Conservation (phyloP, 2,329 filamentous ascomycete species). For the Claviceps africana region DNA sequence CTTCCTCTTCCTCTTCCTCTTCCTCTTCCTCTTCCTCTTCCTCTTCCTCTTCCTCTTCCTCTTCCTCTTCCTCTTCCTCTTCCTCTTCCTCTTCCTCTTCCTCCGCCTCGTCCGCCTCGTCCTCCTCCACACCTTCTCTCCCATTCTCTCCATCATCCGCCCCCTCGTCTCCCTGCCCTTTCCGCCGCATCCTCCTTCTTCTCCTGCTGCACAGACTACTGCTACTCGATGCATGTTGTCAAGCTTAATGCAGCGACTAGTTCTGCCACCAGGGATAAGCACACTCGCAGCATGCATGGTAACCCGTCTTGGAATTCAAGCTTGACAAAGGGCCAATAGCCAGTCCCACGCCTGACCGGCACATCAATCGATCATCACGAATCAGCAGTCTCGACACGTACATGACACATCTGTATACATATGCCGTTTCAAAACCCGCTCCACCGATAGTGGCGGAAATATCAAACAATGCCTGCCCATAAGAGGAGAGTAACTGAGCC, state of each 20-base stretch:
- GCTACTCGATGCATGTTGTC: not conserved
- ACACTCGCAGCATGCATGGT: not conserved
- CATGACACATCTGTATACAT: not conserved
- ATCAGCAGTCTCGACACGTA: not conserved
- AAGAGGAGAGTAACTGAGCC: not conserved
- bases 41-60: no score
- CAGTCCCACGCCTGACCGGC: not conserved
- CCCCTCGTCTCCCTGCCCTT: not conserved
- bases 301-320: not conserved
- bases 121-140: not conserved
- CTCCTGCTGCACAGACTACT: not conserved
- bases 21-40: no score
- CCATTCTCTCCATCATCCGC: not conserved
- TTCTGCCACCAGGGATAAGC: not conserved
- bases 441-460: not conserved
- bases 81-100: not conserved
- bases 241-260: not conserved
- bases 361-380: not conserved
- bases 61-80: not conserved
- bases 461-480: not conserved
- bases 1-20: no score
- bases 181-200: not conserved
- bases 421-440: not conserved
- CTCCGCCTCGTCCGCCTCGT: not conserved
- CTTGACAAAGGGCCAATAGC: not conserved